These are phyloP conservation scores for Mucor sp. DNA, from an alignment of 371 early-diverging fungal genomes.

Conservation along the genomic window DNA sequence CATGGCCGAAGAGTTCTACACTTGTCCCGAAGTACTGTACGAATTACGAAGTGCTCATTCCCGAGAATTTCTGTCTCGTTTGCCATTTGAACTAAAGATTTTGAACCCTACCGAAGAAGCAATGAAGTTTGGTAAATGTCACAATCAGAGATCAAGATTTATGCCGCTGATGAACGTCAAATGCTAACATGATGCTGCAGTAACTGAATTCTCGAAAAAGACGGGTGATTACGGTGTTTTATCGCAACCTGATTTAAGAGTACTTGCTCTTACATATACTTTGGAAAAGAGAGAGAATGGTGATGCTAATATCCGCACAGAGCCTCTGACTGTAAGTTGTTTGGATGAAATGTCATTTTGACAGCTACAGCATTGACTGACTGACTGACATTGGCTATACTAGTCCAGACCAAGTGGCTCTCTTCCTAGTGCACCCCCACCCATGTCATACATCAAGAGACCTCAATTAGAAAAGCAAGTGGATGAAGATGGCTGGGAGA, in stretches of 20 bases:
- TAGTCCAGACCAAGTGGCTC: slow-evolving; percentile 40
- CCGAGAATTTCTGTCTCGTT: slow-evolving; percentile 62
- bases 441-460: slow-evolving; percentile 16
- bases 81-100: slow-evolving; percentile 69
- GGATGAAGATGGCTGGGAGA: slow-evolving; percentile 58
- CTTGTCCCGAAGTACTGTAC: slow-evolving; percentile 85
- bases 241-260: slow-evolving; percentile 84
- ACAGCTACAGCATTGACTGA: too few relatives aligned
- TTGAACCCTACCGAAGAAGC: slow-evolving; percentile 78
- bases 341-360: too few relatives aligned
- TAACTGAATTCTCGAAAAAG: slow-evolving; percentile 83
- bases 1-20: slow-evolving; percentile 77
- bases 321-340: slow-evolving; percentile 53
- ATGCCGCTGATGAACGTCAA: background rate
- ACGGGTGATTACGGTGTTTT: slow-evolving; percentile 92
- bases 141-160: background rate
- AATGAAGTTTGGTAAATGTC: slow-evolving; percentile 64
- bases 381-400: background rate
- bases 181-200: slow-evolving; percentile 35
- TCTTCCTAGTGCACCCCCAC: slow-evolving; percentile 49
- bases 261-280: slow-evolving; percentile 88
- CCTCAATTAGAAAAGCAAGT: slow-evolving; percentile 19
- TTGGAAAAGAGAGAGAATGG: slow-evolving; percentile 80
- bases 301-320: slow-evolving; percentile 58
- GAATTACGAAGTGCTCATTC: slow-evolving; percentile 86